Conservation (phyloP, 306 rosid genomes). For the Trifolium subterraneum region DNA sequence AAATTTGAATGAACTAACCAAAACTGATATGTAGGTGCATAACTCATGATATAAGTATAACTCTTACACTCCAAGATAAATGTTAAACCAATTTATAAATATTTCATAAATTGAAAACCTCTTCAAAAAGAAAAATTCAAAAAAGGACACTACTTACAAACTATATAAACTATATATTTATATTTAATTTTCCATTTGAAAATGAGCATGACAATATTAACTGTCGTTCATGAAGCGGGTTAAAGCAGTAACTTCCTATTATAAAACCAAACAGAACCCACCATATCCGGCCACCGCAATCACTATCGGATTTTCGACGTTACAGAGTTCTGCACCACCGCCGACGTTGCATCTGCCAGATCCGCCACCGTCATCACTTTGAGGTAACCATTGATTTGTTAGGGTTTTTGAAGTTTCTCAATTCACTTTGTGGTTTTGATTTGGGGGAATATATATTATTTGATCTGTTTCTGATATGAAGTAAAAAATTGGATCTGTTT, state of each 20-base stretch:
- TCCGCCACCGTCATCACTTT: background rate
- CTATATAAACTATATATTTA: background rate
- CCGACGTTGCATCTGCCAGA: background rate
- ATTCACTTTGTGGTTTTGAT: background rate
- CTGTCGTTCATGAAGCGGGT: background rate
- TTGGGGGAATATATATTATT: background rate
- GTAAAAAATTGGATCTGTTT: background rate
- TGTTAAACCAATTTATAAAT: no score
- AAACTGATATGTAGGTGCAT: background rate
- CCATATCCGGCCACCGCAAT: background rate
- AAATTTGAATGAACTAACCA: background rate
- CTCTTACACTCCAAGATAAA: no score
- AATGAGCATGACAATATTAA: background rate
- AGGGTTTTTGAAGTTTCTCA: background rate
- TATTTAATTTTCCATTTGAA: background rate
- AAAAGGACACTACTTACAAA: background rate
- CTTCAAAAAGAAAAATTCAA: no score
- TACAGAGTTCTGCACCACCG: background rate
- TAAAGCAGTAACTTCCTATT: background rate
- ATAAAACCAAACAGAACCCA: background rate
- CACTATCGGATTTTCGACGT: background rate
- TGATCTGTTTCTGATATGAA: background rate
- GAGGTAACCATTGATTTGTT: background rate
- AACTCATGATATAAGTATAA: no score
- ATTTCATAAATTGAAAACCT: background rate